Evolutionary conservation across 1,284 basidiomycete species (phyloP).

Genomic region (Malassezia sympodialis): DNA sequence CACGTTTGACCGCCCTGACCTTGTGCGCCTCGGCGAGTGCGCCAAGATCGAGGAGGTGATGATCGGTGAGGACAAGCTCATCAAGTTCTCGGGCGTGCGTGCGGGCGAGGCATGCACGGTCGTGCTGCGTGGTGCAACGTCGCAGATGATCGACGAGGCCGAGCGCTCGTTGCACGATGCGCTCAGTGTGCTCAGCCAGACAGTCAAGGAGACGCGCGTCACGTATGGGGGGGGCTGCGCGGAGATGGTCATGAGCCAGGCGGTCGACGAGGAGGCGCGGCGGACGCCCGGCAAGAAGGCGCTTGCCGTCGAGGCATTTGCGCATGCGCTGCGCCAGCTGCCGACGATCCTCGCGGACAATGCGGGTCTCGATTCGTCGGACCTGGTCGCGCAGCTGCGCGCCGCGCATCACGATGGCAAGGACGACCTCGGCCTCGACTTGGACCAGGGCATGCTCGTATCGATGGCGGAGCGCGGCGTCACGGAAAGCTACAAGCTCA

Average conservation of each 20-base stretch:
- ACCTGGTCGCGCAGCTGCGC: slow-evolving; percentile 77
- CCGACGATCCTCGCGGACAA: slow-evolving; percentile 96
- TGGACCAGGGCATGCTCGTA: slow-evolving; percentile 71
- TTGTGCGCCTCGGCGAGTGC: slow-evolving; percentile 85
- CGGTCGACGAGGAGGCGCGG: slow-evolving; percentile 78
- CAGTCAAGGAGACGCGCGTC: slow-evolving; percentile 88
- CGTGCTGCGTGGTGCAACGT: slow-evolving; percentile 88
- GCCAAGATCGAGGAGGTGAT: slow-evolving; percentile 97
- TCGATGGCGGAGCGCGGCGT: slow-evolving; percentile 81
- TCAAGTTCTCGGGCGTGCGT: slow-evolving; percentile 97
- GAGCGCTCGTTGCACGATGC: slow-evolving; percentile 96
- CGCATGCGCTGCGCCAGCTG: slow-evolving; percentile 69
- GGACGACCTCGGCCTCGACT: slow-evolving; percentile 75
- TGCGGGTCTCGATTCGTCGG: slow-evolving; percentile 92
- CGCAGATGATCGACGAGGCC: slow-evolving; percentile 98
- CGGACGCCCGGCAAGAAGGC: slow-evolving; percentile 87
- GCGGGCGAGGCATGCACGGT: slow-evolving; percentile 98
- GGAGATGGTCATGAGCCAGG: slow-evolving; percentile 94
- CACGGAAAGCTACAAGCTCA: slow-evolving; percentile 95
- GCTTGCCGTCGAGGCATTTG: slow-evolving; percentile 84
- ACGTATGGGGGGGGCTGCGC: slow-evolving; percentile 92
- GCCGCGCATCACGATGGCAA: slow-evolving; percentile 90
- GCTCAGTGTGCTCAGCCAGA: slow-evolving; percentile 90
- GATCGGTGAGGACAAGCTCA: slow-evolving; percentile 97
- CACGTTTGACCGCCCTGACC: slow-evolving; percentile 86